Evolutionary conservation across 495 filamentous ascomycete species (phyloP).

Genomic region (Astrocystis sublimbata): DNA sequence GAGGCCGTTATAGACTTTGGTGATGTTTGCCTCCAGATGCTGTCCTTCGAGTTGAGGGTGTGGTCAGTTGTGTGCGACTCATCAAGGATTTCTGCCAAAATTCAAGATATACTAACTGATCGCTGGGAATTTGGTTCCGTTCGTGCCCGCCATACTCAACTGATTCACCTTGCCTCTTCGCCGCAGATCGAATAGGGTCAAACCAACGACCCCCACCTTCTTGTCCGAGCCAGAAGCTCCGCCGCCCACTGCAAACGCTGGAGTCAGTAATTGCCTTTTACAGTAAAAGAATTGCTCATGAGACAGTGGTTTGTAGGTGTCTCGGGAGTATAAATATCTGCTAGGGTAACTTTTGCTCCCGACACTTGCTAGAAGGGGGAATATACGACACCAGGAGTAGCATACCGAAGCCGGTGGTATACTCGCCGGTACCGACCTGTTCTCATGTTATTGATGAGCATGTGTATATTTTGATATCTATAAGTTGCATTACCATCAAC

Average conservation of each 20-base stretch:
- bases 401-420: conserved; percentile 92
- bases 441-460: conserved; percentile 25
- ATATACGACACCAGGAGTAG: too few species aligned
- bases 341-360: too few species aligned
- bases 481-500: conserved; percentile 66
- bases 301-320: too few species aligned
- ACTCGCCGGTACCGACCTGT: conserved; percentile 88
- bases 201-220: conserved; percentile 88
- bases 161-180: conserved; percentile 84
- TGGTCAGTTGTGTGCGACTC: neutral
- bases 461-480: neutral
- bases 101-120: conserved; percentile 62
- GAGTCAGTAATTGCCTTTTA: too few species aligned
- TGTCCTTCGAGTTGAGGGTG: conserved; percentile 53
- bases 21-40: conserved; percentile 87
- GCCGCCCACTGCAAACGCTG: too few species aligned
- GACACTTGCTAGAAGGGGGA: too few species aligned
- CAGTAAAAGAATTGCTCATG: too few species aligned
- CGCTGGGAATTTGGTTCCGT: conserved; percentile 83
- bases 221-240: conserved; percentile 81
- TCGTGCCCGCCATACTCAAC: conserved; percentile 86
- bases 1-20: conserved; percentile 80
- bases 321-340: too few species aligned
- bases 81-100: neutral
- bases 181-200: conserved; percentile 87